A percentile compares a stretch with the other conserved stretches of the same genome.
Evolutionary conservation across 2,329 filamentous ascomycete genomes (phyloP).

Genomic region (Aspergillus floridensis): DNA sequence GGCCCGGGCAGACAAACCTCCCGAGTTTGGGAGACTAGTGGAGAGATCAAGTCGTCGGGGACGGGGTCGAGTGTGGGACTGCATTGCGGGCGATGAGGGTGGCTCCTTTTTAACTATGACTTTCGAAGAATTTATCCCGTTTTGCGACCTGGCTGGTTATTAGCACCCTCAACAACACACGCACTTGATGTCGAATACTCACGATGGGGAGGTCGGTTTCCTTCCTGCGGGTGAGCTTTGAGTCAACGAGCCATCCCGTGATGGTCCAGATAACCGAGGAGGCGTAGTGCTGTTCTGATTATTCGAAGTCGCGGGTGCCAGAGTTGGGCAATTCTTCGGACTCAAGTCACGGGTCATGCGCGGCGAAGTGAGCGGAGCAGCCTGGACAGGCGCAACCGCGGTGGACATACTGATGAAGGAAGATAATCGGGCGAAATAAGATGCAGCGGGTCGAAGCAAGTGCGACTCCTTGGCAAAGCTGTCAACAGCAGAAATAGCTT

Average conservation of each 20-base stretch:
- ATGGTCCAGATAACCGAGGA: slow-evolving; percentile 29
- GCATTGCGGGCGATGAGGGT: slow-evolving; percentile 72
- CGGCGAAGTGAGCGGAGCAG: slow-evolving; percentile 44
- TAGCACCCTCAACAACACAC: slow-evolving; percentile 7
- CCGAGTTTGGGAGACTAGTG: slow-evolving; percentile 44
- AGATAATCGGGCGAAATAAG: neutral
- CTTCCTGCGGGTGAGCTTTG: slow-evolving; percentile 37
- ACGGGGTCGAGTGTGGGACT: slow-evolving; percentile 55
- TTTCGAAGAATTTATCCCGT: slow-evolving; percentile 62
- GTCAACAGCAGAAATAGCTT: neutral
- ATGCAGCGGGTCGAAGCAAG: neutral
- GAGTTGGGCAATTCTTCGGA: slow-evolving; percentile 43
- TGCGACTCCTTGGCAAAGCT: slow-evolving; percentile 1
- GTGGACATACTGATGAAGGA: slow-evolving; percentile 43
- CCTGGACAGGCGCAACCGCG: slow-evolving; percentile 46
- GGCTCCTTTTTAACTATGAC: slow-evolving; percentile 98
- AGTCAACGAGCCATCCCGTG: slow-evolving; percentile 34
- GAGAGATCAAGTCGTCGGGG: slow-evolving; percentile 48
- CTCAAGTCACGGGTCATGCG: slow-evolving; percentile 45
- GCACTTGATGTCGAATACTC: slow-evolving; percentile 37
- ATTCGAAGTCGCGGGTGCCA: slow-evolving; percentile 38
- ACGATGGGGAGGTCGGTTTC: slow-evolving; percentile 45
- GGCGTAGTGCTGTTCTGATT: slow-evolving; percentile 36
- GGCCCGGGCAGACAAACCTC: slow-evolving; percentile 62
- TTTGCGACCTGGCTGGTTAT: slow-evolving; percentile 28